Conservation (phyloP, 148 eudicot genomes). For the Polygonum maritimum region DNA sequence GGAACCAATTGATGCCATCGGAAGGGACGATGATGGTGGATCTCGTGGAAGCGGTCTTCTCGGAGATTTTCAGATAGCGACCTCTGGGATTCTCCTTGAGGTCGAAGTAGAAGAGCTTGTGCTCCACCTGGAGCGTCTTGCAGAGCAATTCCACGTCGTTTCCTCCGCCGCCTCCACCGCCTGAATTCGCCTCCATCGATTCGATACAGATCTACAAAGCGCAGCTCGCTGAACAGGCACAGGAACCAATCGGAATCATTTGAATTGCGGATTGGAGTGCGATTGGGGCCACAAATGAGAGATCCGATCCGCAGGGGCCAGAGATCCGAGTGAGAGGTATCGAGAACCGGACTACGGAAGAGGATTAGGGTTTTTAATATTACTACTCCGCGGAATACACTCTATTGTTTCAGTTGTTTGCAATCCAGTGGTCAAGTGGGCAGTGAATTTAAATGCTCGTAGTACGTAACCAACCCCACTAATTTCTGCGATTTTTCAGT, state of each 20-base stretch:
- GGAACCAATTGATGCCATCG: slow-evolving; percentile 76
- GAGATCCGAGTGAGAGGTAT: background rate
- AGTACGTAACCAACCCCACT: too few relatives aligned
- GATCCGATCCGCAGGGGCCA: background rate
- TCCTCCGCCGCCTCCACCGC: slow-evolving; percentile 26
- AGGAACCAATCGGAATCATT: background rate
- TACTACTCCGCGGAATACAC: too few relatives aligned
- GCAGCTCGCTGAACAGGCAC: background rate
- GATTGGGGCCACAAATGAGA: slow-evolving; percentile 1
- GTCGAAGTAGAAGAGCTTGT: slow-evolving; percentile 92
- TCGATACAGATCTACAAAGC: too few relatives aligned
- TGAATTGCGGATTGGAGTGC: background rate
- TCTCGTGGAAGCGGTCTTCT: slow-evolving; percentile 85
- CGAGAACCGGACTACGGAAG: background rate
- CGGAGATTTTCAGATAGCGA: slow-evolving; percentile 83
- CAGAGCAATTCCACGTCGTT: slow-evolving; percentile 76
- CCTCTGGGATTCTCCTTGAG: slow-evolving; percentile 96
- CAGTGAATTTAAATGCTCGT: too few relatives aligned
- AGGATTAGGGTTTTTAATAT: too few relatives aligned
- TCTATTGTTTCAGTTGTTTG: too few relatives aligned
- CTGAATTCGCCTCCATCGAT: slow-evolving; percentile 44
- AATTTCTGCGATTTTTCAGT: too few relatives aligned
- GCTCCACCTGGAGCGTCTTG: slow-evolving; percentile 95
- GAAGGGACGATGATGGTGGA: slow-evolving; percentile 92
- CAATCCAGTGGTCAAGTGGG: too few relatives aligned